A percentile compares a stretch with the other conserved stretches of the same genome.
These are phyloP conservation scores for Globisporangium nodosum DNA, from an alignment of 352 stramenopile genomes.

Conservation along the genomic window DNA sequence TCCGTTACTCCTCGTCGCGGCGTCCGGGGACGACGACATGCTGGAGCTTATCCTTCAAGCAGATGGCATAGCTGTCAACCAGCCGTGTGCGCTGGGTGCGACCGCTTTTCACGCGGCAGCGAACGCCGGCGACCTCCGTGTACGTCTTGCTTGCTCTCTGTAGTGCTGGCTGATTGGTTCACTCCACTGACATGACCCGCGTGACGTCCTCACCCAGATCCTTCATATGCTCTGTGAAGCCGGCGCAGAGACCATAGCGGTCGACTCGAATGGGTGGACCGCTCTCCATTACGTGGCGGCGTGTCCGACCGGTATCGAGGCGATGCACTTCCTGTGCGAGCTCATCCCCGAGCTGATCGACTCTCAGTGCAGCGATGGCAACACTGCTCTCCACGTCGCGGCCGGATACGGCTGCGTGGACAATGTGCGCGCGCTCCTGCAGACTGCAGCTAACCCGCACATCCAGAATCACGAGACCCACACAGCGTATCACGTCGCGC, in stretches of 20 bases:
- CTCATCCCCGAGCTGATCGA: constrained; percentile 44
- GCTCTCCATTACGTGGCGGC: constrained; percentile 56
- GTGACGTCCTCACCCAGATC: constrained; percentile 15
- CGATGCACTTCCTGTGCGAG: constrained; percentile 54
- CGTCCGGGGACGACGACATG: constrained; percentile 36
- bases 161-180: too few relatives aligned
- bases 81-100: constrained; percentile 34
- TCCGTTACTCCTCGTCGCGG: constrained; percentile 44
- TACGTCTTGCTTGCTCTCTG: constrained; percentile 2
- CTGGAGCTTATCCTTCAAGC: constrained; percentile 20
- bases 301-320: constrained; percentile 26
- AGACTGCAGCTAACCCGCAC: constrained; percentile 52
- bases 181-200: background rate
- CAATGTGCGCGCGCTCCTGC: constrained; percentile 42
- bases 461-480: constrained; percentile 32
- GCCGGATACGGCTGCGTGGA: constrained; percentile 48
- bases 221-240: constrained; percentile 46
- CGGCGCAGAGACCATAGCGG: constrained; percentile 20
- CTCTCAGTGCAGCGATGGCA: constrained; percentile 37
- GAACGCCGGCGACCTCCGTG: constrained; percentile 44
- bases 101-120: constrained; percentile 55
- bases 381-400: constrained; percentile 59
- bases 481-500: constrained; percentile 46
- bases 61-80: constrained; percentile 30
- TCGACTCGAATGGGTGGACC: constrained; percentile 61